phyloP scores from a whole-genome alignment of 208 protist genomes.

The Leishmania tropica region DNA sequence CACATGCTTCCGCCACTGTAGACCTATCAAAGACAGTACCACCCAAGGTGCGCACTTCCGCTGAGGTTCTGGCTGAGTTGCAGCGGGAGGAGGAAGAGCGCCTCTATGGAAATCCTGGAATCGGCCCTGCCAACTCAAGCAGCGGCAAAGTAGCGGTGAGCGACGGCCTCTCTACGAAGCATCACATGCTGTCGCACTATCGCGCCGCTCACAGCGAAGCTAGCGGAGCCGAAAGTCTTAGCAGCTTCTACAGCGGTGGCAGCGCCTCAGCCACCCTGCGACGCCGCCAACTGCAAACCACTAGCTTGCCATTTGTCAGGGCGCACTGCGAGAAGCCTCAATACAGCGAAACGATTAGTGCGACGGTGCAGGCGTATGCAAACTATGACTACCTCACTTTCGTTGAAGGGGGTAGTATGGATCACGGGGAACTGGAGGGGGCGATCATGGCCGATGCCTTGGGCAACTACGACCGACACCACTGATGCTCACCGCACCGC shows the following conservation, averaged over 20 bases:
- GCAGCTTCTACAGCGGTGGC: slow-evolving; percentile 2
- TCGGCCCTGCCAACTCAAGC: neutral
- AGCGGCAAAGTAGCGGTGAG: neutral
- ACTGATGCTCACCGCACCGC: slow-evolving; percentile 9
- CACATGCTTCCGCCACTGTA: slow-evolving; percentile 23
- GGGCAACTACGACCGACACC: slow-evolving; percentile 53
- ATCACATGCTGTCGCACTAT: slow-evolving; percentile 56
- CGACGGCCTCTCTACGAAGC: slow-evolving; percentile 23
- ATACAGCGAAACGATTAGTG: slow-evolving; percentile 63
- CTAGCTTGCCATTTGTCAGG: slow-evolving; percentile 48
- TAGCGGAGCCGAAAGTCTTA: slow-evolving; percentile 2
- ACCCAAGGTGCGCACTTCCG: slow-evolving; percentile 45
- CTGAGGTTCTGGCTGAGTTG: slow-evolving; percentile 54
- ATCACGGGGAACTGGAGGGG: slow-evolving; percentile 57
- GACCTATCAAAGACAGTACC: slow-evolving; percentile 2
- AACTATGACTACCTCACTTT: slow-evolving; percentile 84
- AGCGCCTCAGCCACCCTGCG: slow-evolving; percentile 4
- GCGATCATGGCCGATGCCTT: slow-evolving; percentile 88
- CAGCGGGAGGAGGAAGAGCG: slow-evolving; percentile 48
- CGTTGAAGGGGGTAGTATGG: slow-evolving; percentile 57
- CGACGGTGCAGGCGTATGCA: slow-evolving; percentile 43
- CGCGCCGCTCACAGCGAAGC: slow-evolving; percentile 35
- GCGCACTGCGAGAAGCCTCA: slow-evolving; percentile 30
- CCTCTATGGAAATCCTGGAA: slow-evolving; percentile 27
- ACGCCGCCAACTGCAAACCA: neutral